Evolutionary conservation across 768 basidiomycete genomes (phyloP).

Genomic region (Lyophyllum semitale): DNA sequence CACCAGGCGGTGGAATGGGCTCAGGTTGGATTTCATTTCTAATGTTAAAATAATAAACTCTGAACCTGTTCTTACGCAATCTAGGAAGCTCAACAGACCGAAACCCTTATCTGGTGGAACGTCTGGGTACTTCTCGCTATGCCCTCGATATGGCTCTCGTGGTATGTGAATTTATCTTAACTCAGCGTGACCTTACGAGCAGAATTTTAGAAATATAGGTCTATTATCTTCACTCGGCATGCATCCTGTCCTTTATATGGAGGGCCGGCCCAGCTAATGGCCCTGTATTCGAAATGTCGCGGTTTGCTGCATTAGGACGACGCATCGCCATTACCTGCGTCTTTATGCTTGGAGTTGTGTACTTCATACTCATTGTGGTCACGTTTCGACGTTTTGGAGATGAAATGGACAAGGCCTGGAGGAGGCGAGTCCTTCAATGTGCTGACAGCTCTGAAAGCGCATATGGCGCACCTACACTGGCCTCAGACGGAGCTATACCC

Average conservation of each 20-base stretch:
- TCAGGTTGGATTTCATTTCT: constrained; percentile 50
- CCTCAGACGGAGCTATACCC: neutral
- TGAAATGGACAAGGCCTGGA: constrained; percentile 29
- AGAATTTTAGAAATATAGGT: constrained; percentile 35
- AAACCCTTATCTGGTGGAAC: constrained; percentile 45
- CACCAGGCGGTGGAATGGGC: constrained; percentile 73
- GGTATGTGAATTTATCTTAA: constrained; percentile 34
- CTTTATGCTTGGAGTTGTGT: constrained; percentile 55
- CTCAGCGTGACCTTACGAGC: neutral
- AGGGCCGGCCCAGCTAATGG: constrained; percentile 57
- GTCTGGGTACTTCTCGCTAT: constrained; percentile 65
- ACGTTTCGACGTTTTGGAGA: constrained; percentile 54
- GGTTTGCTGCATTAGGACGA: constrained; percentile 44
- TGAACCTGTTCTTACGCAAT: neutral
- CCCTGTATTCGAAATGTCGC: constrained; percentile 33
- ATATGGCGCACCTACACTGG: neutral
- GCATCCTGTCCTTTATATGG: constrained; percentile 74
- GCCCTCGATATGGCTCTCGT: constrained; percentile 73
- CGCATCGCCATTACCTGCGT: constrained; percentile 57
- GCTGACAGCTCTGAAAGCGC: neutral
- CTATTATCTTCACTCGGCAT: constrained; percentile 62
- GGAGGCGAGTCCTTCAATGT: constrained; percentile 13
- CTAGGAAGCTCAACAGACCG: constrained; percentile 55
- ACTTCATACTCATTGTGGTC: constrained; percentile 50
- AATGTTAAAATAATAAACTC: neutral